Percentiles rank a stretch among this genome's conserved stretches.
Conservation (phyloP, 1,284 basidiomycete genomes). For the Naganishia sp. region DNA sequence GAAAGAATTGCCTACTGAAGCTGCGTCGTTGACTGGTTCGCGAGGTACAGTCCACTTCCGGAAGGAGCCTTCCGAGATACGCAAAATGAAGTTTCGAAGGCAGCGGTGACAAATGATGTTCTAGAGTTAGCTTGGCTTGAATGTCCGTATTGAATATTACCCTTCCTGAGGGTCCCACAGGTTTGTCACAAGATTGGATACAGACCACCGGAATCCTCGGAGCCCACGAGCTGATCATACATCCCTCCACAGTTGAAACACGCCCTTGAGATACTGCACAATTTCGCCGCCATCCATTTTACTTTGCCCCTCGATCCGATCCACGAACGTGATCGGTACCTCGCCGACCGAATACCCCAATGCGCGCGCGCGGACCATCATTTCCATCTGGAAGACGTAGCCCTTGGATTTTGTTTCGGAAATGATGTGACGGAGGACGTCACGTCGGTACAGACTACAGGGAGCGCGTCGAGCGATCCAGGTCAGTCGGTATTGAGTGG, state of each 20-base stretch:
- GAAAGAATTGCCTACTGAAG: too few relatives aligned
- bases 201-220: too few relatives aligned
- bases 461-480: background rate
- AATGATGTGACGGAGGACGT: conserved; percentile 78
- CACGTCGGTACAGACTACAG: conserved; percentile 70
- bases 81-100: too few relatives aligned
- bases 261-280: conserved; percentile 82
- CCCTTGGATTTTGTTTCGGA: conserved; percentile 78
- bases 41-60: too few relatives aligned
- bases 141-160: too few relatives aligned
- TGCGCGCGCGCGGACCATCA: conserved; percentile 83
- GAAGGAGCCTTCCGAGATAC: too few relatives aligned
- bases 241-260: conserved; percentile 73
- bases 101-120: too few relatives aligned
- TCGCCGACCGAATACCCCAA: conserved; percentile 82
- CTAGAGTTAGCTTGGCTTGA: too few relatives aligned
- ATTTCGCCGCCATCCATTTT: conserved; percentile 86
- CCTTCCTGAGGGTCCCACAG: too few relatives aligned
- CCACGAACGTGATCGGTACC: conserved; percentile 89
- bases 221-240: conserved; percentile 56
- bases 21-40: too few relatives aligned
- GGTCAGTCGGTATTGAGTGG: background rate
- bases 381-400: conserved; percentile 97
- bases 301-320: conserved; percentile 87
- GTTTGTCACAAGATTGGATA: too few relatives aligned